Evolutionary conservation across 257 asterid species (phyloP).

Genomic region (Plectranthus barbatus): DNA sequence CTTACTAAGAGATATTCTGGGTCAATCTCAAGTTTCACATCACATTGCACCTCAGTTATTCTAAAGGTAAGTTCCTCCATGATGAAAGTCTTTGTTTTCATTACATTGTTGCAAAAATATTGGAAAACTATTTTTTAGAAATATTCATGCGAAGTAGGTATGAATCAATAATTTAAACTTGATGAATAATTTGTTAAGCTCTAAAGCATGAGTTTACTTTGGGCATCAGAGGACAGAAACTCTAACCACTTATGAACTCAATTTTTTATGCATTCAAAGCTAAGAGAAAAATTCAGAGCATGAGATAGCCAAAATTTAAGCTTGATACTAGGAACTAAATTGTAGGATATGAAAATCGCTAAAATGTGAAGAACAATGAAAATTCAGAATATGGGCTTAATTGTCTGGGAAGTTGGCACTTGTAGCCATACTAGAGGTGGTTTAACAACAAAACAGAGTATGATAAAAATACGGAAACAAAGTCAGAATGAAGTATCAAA

Average conservation of each 20-base stretch:
- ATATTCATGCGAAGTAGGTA: background rate
- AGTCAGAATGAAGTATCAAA: background rate
- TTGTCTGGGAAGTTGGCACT: background rate
- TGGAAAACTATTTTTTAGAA: background rate
- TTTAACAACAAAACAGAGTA: background rate
- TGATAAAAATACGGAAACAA: background rate
- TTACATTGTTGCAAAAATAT: background rate
- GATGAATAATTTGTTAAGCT: background rate
- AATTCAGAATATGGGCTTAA: background rate
- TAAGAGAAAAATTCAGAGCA: background rate
- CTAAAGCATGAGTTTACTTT: too few relatives aligned
- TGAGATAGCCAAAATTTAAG: background rate
- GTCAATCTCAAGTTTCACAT: slow-evolving; percentile 3
- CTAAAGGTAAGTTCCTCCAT: background rate
- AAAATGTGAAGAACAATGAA: background rate
- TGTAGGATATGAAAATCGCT: background rate
- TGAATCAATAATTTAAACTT: background rate
- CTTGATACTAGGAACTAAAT: background rate
- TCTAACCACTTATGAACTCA: background rate
- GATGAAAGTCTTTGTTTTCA: background rate
- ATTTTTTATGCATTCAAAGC: background rate
- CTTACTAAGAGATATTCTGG: background rate
- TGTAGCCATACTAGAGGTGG: background rate
- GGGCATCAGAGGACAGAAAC: background rate
- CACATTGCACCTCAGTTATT: background rate